Conservation (phyloP, 352 stramenopile genomes). For the Phytophthora nicotianae region DNA sequence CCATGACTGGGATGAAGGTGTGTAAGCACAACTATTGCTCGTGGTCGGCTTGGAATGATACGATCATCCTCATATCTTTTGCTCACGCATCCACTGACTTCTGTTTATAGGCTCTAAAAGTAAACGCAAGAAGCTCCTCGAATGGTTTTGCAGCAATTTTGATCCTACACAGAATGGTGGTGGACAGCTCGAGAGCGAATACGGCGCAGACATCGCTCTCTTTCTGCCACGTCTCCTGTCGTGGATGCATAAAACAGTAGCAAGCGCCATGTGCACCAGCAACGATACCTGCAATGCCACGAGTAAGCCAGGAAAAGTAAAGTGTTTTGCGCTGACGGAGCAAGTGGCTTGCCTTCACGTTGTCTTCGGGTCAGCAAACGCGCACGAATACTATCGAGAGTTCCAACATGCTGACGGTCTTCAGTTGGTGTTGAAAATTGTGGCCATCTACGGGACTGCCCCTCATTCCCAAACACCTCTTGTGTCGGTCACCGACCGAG, state of each 20-base stretch:
- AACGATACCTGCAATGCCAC: slow-evolving; percentile 9
- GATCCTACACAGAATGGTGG: slow-evolving; percentile 18
- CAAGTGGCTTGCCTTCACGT: slow-evolving; percentile 57
- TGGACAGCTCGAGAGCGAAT: slow-evolving; percentile 47
- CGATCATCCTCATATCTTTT: not conserved
- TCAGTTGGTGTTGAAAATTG: slow-evolving; percentile 47
- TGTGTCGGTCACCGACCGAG: slow-evolving; percentile 31
- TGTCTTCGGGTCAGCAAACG: slow-evolving; percentile 49
- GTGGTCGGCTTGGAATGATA: slow-evolving; percentile 8
- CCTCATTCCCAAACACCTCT: slow-evolving; percentile 15
- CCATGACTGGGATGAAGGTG: slow-evolving; percentile 77
- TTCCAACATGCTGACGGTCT: slow-evolving; percentile 65
- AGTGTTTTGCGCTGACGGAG: slow-evolving; percentile 41
- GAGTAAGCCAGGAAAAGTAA: slow-evolving; percentile 12
- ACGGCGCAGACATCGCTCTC: slow-evolving; percentile 50
- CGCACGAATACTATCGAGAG: slow-evolving; percentile 48
- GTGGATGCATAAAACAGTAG: slow-evolving; percentile 67
- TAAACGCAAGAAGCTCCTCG: slow-evolving; percentile 57
- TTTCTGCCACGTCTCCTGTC: slow-evolving; percentile 65
- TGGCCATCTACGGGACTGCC: slow-evolving; percentile 28
- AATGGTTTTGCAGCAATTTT: slow-evolving; percentile 54
- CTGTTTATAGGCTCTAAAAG: slow-evolving; percentile 44
- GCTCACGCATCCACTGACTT: slow-evolving; percentile 1
- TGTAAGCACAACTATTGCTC: slow-evolving; percentile 3
- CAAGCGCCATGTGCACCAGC: slow-evolving; percentile 3